A percentile compares a stretch with the other conserved stretches of the same genome.
Evolutionary conservation across 495 filamentous ascomycete genomes (phyloP).

Genomic region (Aspergillus sclerotioniger): DNA sequence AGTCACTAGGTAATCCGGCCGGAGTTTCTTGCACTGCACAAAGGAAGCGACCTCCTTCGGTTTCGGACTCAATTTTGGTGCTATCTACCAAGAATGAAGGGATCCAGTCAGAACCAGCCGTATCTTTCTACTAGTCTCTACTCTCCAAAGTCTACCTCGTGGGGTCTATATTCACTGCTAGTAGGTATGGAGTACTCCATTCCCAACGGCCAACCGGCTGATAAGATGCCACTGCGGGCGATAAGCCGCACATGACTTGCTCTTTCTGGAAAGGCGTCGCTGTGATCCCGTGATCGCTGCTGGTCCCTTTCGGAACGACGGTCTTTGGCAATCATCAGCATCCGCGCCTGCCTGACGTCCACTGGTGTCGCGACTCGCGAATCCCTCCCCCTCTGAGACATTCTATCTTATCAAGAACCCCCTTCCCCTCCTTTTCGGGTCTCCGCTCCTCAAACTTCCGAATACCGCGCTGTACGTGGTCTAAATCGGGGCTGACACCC

Average conservation of each 20-base stretch:
- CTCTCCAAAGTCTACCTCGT: too few relatives aligned
- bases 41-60: too few relatives aligned
- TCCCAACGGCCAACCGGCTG: neutral
- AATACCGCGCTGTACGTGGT: neutral
- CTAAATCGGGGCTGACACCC: neutral
- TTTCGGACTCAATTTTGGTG: too few relatives aligned
- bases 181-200: too few relatives aligned
- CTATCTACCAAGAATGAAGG: too few relatives aligned
- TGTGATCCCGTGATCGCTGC: conserved; percentile 8
- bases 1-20: too few relatives aligned
- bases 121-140: neutral
- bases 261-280: conserved; percentile 10
- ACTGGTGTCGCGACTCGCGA: conserved; percentile 3
- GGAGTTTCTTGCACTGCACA: neutral
- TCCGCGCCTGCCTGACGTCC: neutral
- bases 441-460: neutral
- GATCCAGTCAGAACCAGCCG: neutral
- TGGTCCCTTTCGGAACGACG: neutral
- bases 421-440: neutral
- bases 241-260: neutral
- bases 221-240: neutral
- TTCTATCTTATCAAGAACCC: conserved; percentile 16
- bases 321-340: neutral
- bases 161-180: too few relatives aligned
- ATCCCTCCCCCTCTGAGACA: neutral